Evolutionary conservation across 805 yeast genomes (phyloP).

Genomic region (Candida insectalens): DNA sequence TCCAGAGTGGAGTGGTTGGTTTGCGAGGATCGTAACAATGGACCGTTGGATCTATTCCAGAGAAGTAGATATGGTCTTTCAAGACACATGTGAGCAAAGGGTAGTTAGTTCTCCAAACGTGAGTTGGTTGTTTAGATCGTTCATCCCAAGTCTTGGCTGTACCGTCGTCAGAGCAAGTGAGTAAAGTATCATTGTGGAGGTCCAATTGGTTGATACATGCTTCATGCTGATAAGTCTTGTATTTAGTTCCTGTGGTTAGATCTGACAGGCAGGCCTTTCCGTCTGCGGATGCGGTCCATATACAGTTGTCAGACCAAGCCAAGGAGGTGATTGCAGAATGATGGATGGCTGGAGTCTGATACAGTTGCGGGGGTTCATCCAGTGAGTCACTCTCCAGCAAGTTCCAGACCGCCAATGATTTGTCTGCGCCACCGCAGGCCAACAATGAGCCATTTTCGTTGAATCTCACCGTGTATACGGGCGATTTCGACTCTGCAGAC

Average conservation of each 20-base stretch:
- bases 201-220: slow-evolving; percentile 46
- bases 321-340: slow-evolving; percentile 57
- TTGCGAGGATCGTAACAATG: slow-evolving; percentile 49
- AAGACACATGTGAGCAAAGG: slow-evolving; percentile 49
- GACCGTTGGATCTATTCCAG: slow-evolving; percentile 64
- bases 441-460: slow-evolving; percentile 38
- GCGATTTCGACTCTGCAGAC: slow-evolving; percentile 30
- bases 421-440: slow-evolving; percentile 59
- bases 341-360: slow-evolving; percentile 29
- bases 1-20: slow-evolving; percentile 33
- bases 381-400: slow-evolving; percentile 6
- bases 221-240: slow-evolving; percentile 34
- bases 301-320: slow-evolving; percentile 38
- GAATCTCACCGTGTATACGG: slow-evolving; percentile 45
- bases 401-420: slow-evolving; percentile 28
- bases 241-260: slow-evolving; percentile 40
- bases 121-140: slow-evolving; percentile 37
- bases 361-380: no score
- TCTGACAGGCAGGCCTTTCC: slow-evolving; percentile 56
- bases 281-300: slow-evolving; percentile 55
- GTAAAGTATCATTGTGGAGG: slow-evolving; percentile 19
- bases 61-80: slow-evolving; percentile 37
- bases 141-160: slow-evolving; percentile 53
- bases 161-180: slow-evolving; percentile 65
- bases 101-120: slow-evolving; percentile 26